A percentile compares a stretch with the other conserved stretches of the same genome.
Evolutionary conservation across 2,329 filamentous ascomycete genomes (phyloP).

Genomic region (Aureobasidium sp.): DNA sequence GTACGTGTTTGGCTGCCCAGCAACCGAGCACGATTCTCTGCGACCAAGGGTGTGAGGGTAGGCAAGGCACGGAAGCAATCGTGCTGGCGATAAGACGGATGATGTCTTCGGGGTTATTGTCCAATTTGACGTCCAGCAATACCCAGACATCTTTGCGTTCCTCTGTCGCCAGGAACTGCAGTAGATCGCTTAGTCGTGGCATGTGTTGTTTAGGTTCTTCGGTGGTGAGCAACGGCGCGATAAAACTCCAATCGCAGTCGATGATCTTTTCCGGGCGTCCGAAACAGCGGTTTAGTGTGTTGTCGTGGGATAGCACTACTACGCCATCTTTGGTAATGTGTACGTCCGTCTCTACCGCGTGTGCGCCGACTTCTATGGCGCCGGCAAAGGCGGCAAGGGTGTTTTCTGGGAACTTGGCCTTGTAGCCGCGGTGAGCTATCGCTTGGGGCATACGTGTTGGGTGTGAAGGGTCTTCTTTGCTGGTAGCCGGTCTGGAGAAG

Average conservation of each 20-base stretch:
- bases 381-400: conserved; percentile 70
- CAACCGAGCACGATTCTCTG: conserved; percentile 70
- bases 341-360: conserved; percentile 83
- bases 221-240: conserved; percentile 61
- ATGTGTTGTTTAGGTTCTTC: conserved; percentile 62
- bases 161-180: conserved; percentile 62
- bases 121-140: conserved; percentile 80
- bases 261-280: conserved; percentile 64
- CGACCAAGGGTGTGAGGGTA: conserved; percentile 55
- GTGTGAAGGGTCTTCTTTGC: neutral
- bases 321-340: conserved; percentile 77
- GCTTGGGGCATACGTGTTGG: conserved; percentile 49
- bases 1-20: conserved; percentile 72
- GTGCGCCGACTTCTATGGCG: conserved; percentile 65
- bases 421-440: conserved; percentile 75
- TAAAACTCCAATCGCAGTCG: conserved; percentile 69
- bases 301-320: conserved; percentile 66
- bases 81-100: conserved; percentile 61
- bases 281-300: conserved; percentile 72
- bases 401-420: conserved; percentile 75
- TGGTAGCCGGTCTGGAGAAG: neutral
- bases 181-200: conserved; percentile 66
- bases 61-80: conserved; percentile 45
- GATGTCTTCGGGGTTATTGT: conserved; percentile 64
- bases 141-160: conserved; percentile 67